phyloP scores from a whole-genome alignment of 805 yeast genomes.

The Alloascoidea africana region DNA sequence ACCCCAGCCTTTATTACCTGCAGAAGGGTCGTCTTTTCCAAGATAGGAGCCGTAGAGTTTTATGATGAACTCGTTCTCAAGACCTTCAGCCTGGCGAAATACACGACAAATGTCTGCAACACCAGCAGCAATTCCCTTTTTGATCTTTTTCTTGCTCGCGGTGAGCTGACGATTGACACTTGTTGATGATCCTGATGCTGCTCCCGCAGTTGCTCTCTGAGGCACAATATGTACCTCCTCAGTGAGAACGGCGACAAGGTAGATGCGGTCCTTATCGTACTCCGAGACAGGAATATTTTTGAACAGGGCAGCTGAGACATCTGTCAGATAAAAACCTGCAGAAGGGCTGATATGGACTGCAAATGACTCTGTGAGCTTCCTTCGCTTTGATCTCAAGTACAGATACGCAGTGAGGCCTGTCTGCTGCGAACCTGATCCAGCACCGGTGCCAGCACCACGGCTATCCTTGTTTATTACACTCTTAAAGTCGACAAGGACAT shows the following conservation, averaged over 20 bases:
- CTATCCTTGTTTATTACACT: conserved; percentile 38
- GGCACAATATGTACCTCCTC: conserved; percentile 34
- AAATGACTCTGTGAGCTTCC: conserved; percentile 66
- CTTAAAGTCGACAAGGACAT: conserved; percentile 64
- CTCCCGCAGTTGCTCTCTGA: conserved; percentile 40
- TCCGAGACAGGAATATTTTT: conserved; percentile 60
- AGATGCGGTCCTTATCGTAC: too few species aligned
- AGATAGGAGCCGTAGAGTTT: conserved; percentile 60
- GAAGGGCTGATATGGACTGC: conserved; percentile 50
- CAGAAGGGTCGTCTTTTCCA: conserved; percentile 24
- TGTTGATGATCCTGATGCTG: conserved; percentile 47
- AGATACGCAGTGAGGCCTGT: conserved; percentile 60
- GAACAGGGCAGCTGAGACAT: conserved; percentile 66
- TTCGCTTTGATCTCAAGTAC: conserved; percentile 48
- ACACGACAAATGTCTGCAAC: conserved; percentile 73
- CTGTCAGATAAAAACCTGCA: conserved; percentile 43
- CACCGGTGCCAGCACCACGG: too few species aligned
- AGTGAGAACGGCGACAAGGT: conserved; percentile 27
- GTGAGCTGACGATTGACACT: too few species aligned
- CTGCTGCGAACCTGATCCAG: conserved; percentile 52
- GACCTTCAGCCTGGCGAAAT: conserved; percentile 49
- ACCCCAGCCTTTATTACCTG: conserved; percentile 73
- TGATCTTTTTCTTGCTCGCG: too few species aligned
- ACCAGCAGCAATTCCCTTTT: conserved; percentile 84
- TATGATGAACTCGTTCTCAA: conserved; percentile 53